Evolutionary conservation across 371 early-diverging fungal species (phyloP), one percentile per base, ranked within the genome.

Genomic region (Mucor indicus): DNA sequence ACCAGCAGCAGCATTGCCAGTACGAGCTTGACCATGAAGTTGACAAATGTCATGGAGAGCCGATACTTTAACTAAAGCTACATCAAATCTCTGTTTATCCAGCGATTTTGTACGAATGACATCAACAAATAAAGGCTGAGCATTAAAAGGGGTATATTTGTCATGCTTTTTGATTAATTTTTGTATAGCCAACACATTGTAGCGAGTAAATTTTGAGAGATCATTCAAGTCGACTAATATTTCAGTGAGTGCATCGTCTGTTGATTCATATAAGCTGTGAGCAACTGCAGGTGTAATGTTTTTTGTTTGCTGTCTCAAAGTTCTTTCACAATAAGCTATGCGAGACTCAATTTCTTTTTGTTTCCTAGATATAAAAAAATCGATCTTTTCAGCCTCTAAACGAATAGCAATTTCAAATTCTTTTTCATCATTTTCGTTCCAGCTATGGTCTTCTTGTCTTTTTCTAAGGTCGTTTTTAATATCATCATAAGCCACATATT

Each of bases 161-260:
- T 96, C 96, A 62, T 94, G 93, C 75, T 95, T 93, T 70, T 93
- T 94, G 49, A 96, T 70, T 44, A 94, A 89, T 79, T 92, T 96
- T 54, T 93, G 79, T 54, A 95, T 91, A n/a, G 92, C 96, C 15
- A 91, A 81, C 58, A 89, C 90, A 77, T 97, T 97, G 49, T 95
- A 69, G 13, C 94, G 85, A 3, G 90, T 85, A 67, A 87, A 96
- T 69, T 86, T 87, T 33, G 91, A 83, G 15, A 95, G 79, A 52
- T 90, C 88, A 58, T 84, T 87, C 25, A 91, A 78, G 57, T 94
- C 93, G 46, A 73, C 72, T 23, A 90, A 79, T 32, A 93, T 83
- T 9, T 72, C 64, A 50, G 83, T 77, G 42, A 92, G 85, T 39
- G 89, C 85, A 13, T 83, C 72, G 44, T 88, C 84, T 40, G 90